Evolutionary conservation across 108 stramenopile species (phyloP).

Genomic region (Nitzschia sp.): DNA sequence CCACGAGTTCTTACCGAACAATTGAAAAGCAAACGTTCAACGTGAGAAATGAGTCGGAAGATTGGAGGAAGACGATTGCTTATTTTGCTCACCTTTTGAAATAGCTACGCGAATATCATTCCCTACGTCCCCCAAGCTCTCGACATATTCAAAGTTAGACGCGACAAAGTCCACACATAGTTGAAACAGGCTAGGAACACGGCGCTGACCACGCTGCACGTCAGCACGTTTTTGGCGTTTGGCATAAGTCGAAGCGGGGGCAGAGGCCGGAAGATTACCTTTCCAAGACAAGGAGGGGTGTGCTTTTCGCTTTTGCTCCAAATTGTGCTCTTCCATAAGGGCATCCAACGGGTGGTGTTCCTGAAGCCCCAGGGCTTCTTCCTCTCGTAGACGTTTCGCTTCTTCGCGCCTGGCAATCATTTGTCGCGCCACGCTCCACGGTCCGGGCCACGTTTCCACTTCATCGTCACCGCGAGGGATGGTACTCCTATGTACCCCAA

Average conservation of each 20-base stretch:
- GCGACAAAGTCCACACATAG: conserved; percentile 66
- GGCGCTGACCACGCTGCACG: conserved; percentile 22
- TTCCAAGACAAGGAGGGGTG: conserved; percentile 63
- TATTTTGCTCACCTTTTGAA: conserved; percentile 31
- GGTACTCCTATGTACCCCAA: conserved; percentile 34
- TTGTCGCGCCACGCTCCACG: conserved; percentile 80
- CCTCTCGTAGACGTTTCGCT: conserved; percentile 54
- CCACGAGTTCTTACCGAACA: conserved; percentile 41
- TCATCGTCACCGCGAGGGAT: conserved; percentile 10
- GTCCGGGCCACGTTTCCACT: conserved; percentile 79
- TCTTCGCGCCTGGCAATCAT: conserved; percentile 83
- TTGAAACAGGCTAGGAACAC: conserved; percentile 65
- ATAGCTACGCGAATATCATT: conserved; percentile 57
- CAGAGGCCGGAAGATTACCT: conserved; percentile 1
- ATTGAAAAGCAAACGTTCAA: neutral
- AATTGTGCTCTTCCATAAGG: conserved; percentile 44
- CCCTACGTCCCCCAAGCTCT: conserved; percentile 70
- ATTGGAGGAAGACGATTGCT: neutral
- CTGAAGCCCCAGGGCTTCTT: conserved; percentile 40
- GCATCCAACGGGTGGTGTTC: conserved; percentile 74
- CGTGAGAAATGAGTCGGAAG: neutral
- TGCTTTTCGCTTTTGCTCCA: conserved; percentile 35
- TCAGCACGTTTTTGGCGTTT: conserved; percentile 62
- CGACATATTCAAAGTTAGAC: conserved; percentile 73
- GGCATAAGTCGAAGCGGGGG: conserved; percentile 42